These are phyloP conservation scores for Poronia punctata DNA, from an alignment of 495 filamentous ascomycete species.

Conservation along the genomic window DNA sequence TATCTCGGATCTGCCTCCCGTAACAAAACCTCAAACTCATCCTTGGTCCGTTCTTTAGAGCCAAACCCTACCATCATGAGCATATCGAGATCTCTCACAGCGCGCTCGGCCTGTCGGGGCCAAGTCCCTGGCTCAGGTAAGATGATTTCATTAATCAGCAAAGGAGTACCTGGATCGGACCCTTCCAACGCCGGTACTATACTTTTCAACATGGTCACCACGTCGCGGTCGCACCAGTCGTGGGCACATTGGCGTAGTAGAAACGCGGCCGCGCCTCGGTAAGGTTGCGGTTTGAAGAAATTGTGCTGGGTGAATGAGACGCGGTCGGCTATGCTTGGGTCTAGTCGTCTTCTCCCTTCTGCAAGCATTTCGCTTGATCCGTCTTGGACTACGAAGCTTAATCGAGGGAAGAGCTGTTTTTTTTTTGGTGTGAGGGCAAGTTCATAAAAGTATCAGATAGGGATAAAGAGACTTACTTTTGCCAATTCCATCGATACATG, in stretches of 20 bases:
- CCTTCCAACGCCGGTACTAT: constrained; percentile 23
- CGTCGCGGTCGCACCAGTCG: constrained; percentile 22
- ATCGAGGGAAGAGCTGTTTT: constrained; percentile 18
- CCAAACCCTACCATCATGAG: constrained; percentile 21
- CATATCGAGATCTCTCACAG: constrained; percentile 19
- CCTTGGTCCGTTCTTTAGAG: constrained; percentile 20
- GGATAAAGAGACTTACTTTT: constrained; percentile 7
- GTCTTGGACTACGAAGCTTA: constrained; percentile 26
- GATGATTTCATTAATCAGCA: constrained; percentile 30
- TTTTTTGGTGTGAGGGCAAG: neutral
- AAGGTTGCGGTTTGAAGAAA: constrained; percentile 27
- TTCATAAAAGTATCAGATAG: neutral
- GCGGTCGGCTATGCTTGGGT: constrained; percentile 10
- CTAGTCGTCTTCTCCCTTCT: constrained; percentile 8
- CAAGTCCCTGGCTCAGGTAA: constrained; percentile 13
- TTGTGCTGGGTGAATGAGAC: constrained; percentile 18
- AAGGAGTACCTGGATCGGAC: constrained; percentile 14
- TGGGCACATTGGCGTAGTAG: constrained; percentile 27
- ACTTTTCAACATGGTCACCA: constrained; percentile 19
- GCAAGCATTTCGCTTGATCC: constrained; percentile 12
- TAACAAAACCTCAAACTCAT: constrained; percentile 21
- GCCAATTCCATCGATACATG: constrained; percentile 17
- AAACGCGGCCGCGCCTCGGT: constrained; percentile 13
- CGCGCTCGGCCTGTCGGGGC: constrained; percentile 6
- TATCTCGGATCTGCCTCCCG: constrained; percentile 21